phyloP scores from a whole-genome alignment of 1,139 yeast genomes.

The Yamadazyma diospyri region DNA sequence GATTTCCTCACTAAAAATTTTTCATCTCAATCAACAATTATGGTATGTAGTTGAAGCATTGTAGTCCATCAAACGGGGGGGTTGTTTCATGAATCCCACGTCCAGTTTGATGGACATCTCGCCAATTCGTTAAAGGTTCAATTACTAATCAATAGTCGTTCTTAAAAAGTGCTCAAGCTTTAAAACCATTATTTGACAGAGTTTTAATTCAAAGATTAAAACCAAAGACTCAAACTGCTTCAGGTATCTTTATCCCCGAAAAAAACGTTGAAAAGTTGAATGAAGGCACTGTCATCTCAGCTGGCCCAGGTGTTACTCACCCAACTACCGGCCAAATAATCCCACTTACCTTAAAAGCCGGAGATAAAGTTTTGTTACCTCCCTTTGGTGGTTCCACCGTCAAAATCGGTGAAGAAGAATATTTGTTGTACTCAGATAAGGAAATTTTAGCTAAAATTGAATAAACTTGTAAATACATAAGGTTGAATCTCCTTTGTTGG shows the following conservation, averaged over 20 bases:
- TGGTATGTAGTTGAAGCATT: constrained; percentile 16
- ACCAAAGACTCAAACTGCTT: constrained; percentile 88
- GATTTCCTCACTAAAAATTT: constrained; percentile 9
- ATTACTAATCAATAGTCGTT: constrained; percentile 40
- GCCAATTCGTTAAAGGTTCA: too few species aligned
- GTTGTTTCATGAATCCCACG: too few species aligned
- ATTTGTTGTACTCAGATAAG: constrained; percentile 76
- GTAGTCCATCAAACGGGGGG: too few species aligned
- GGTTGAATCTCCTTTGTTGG: too few species aligned
- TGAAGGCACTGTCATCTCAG: constrained; percentile 75
- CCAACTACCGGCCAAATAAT: constrained; percentile 63
- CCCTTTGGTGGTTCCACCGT: constrained; percentile 84
- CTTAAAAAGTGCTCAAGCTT: constrained; percentile 80
- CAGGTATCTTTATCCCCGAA: constrained; percentile 95
- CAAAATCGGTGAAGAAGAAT: constrained; percentile 82
- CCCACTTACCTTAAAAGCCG: constrained; percentile 72
- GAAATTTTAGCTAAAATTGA: constrained; percentile 91
- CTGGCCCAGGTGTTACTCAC: constrained; percentile 78
- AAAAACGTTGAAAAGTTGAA: constrained; percentile 92
- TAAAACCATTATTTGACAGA: constrained; percentile 92
- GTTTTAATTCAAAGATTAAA: constrained; percentile 91
- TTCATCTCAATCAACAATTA: constrained; percentile 8
- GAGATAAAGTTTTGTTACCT: constrained; percentile 93
- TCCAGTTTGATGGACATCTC: too few species aligned
- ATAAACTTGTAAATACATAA: constrained; percentile 14